Base-by-base conservation (phyloP, 2,329 filamentous ascomycete genomes). In the Pleomassaria siparia region DNA sequence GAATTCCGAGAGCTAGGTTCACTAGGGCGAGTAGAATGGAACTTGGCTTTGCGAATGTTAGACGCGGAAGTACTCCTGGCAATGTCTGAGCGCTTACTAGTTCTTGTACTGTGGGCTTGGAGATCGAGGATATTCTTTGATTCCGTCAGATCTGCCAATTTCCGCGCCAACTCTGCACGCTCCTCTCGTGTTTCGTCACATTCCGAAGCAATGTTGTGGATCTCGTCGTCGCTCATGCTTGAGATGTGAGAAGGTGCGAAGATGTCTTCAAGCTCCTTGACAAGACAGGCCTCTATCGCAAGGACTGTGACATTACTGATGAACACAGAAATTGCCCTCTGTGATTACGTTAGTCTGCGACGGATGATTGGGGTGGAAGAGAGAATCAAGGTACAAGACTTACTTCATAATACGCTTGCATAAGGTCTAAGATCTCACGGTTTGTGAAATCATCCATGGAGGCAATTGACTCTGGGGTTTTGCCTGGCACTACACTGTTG, bases 341-440 rank as follows among this genome's bases (percentile, higher is more conserved):
- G 32, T 12, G 24, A 10, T 6, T 16, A 30, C 25, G 45, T 57
- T 30, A 59, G 50, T 28, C n/a, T 21, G 15, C 18, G 12, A 20
- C 20, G 3, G 13, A 8, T 26, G 7, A 7, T 26, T 24, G 7
- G 10, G 15, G 26, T 36, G 15, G 32, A 24, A 42, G 10, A 13
- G 10, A 35, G 15, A 20, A 40, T 32, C 6, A 30, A 10, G 33
- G n/a, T 28, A 16, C 8, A 6, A 6, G 24, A 33, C 21, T 22
- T 28, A 60, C 60, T 51, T 58, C 61, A 42, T 66, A 66, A 32
- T 64, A 66, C 7, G 55, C 55, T 32, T 61, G 51, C 52, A 63
- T 55, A 12, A 62, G 47, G 44, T 63, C 53, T 1, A 66, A 37
- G 12, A 66, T 60, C 25, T 66, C 62, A 3, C 49, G 53, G 29